Evolutionary conservation across 2,329 filamentous ascomycete genomes (phyloP).

Genomic region (Ascosphaera acerosa): DNA sequence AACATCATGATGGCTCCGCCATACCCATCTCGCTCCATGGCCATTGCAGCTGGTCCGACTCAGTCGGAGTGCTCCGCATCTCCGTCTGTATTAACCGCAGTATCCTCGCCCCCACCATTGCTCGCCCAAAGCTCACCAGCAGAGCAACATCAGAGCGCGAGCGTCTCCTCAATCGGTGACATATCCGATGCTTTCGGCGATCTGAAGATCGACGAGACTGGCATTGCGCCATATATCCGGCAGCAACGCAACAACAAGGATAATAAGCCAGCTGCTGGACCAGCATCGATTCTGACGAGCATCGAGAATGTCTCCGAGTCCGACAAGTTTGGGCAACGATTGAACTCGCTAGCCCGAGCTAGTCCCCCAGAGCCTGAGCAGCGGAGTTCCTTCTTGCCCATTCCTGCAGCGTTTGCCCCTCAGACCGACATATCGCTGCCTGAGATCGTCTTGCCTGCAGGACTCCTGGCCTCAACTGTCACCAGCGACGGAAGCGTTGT

Average conservation of each 20-base stretch:
- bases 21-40: too few relatives aligned
- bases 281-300: too few relatives aligned
- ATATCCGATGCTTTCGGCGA: constrained; percentile 62
- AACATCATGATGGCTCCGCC: too few relatives aligned
- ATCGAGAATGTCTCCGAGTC: too few relatives aligned
- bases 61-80: constrained; percentile 2
- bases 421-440: too few relatives aligned
- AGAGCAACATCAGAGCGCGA: constrained; percentile 33
- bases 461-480: constrained; percentile 16
- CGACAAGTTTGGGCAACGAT: too few relatives aligned
- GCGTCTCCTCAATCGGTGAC: constrained; percentile 41
- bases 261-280: too few relatives aligned
- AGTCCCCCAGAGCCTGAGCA: too few relatives aligned
- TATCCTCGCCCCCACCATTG: constrained; percentile 7
- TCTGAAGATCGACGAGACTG: constrained; percentile 64
- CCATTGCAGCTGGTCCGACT: constrained; percentile 1
- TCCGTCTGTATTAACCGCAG: neutral
- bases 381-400: too few relatives aligned
- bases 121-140: constrained; percentile 14
- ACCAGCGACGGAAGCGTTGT: constrained; percentile 53
- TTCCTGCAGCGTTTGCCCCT: too few relatives aligned
- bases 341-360: too few relatives aligned
- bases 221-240: constrained; percentile 69
- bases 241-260: constrained; percentile 27
- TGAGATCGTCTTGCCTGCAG: neutral